Evolutionary conservation across 75 land plant species (phyloP), one percentile per base, ranked within the genome.

Genomic region (Gnetum montanum): DNA sequence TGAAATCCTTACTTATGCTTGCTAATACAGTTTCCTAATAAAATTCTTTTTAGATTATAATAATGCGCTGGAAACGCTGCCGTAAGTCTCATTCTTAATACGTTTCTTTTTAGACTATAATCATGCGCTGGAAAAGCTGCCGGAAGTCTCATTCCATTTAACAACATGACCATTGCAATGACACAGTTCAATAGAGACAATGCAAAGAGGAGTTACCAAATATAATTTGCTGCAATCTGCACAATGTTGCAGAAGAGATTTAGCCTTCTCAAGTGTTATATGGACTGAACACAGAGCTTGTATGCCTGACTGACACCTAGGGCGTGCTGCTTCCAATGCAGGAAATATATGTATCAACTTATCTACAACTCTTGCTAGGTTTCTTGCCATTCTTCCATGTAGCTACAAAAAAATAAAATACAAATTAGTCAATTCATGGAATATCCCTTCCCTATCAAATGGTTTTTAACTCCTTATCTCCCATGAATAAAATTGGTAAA

Each of bases 171-270:
- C n/a, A n/a, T n/a, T n/a, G n/a, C n/a, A n/a, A n/a, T n/a, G n/a
- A n/a, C n/a, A n/a, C n/a, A n/a, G n/a, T n/a, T n/a, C n/a, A n/a
- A n/a, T n/a, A n/a, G n/a, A n/a, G n/a, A n/a, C n/a, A n/a, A n/a
- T n/a, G 33, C 7, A 52, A 43, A 59, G 31, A 51, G 2, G 18
- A 18, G 28, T 43, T 65, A 81, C 85, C 80, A 81, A 59, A 51
- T 81, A 81, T 24, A 81, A 68, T 70, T 73, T 81, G 69, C 85
- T 81, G 46, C 65, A 65, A 22, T 73, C 70, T 23, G 85, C 57
- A 46, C 85, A 81, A 51, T 78, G 68, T 51, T 70, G 80, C 20
- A 81, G 70, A 44, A 81, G 66, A 24, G 46, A 46, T 45, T 79
- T 74, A 8, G 81, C 63, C 53, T 65, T 77, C 24, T 81, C 85